Base-by-base conservation (phyloP, 192 early-diverging fungal species). In the Podila clonocystis region DNA sequence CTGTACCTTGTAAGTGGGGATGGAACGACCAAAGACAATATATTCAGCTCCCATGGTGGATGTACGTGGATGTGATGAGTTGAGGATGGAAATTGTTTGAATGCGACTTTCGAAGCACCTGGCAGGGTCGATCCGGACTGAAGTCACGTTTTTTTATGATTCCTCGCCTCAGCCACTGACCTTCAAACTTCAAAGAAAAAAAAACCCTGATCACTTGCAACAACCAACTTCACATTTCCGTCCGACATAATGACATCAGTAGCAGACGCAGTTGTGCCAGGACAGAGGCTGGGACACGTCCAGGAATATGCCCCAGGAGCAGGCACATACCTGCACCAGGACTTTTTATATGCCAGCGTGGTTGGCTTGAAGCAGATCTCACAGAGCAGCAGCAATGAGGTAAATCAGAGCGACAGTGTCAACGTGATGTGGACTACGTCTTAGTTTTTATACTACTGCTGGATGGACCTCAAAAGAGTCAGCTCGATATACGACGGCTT, bases 251-350 rank as follows among this genome's bases (percentile, higher is more conserved):
- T 79, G 69, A 29, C 70, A 28, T 80, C 69, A 67, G 63, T 73
- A 26, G 70, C 82, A 75, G 77, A 75, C 58, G 73, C 83, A 58
- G 92, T 94, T 22, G 92, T 90, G 3, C 95, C 95, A 5, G 95
- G 95, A n/a, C 91, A 92, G 34, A 88, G 92, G 26, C 85, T 96
- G 8, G 93, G 95, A 1, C 86, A 88, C 58, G 82, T 88, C 13
- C 85, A 88, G 65, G 93, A 94, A 62, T 92, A 89, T 66, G 83
- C 69, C 19, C 83, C 91, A 4, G 94, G 94, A 31, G 29, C 85
- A 19, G 94, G 94, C 15, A 94, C 92, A 34, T 96, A 94, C 74
- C 83, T 85, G 9, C 87, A 90, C 20, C 90, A 91, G 52, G 91
- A 90, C 30, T 85, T 90, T 50, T 77, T 96, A 41, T 95, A 94